phyloP scores from a whole-genome alignment of 208 protist species.

The Acanthamoeba castellanii region DNA sequence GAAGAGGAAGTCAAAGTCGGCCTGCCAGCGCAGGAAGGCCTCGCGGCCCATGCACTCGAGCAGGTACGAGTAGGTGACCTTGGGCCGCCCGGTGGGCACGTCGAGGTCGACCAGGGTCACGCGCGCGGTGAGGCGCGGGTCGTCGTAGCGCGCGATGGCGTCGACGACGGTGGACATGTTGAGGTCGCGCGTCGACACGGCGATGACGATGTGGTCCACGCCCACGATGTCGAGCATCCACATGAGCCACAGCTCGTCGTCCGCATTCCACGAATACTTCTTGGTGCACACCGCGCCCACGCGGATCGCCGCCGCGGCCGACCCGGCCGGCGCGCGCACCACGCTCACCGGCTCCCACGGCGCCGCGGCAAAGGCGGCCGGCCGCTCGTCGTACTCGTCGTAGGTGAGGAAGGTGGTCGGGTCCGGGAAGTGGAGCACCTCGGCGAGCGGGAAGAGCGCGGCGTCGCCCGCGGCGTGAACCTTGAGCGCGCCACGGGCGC shows the following conservation, averaged over 20 bases:
- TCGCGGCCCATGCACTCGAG: not conserved
- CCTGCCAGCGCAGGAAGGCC: slow-evolving; percentile 29
- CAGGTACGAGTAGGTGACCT: not conserved
- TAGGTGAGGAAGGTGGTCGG: not conserved
- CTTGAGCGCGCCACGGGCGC: not conserved
- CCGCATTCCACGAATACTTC: slow-evolving; percentile 9
- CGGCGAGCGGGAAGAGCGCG: not conserved
- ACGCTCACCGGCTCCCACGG: too few relatives aligned
- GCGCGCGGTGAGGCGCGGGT: not conserved
- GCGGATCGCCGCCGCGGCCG: not conserved
- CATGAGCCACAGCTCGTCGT: slow-evolving; percentile 24
- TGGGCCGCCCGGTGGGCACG: not conserved
- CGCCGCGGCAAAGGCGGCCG: not conserved
- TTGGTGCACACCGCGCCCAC: not conserved
- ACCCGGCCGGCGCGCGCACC: not conserved
- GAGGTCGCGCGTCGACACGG: not conserved
- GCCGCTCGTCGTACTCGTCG: not conserved
- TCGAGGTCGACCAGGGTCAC: slow-evolving; percentile 9
- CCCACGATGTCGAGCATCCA: too few relatives aligned
- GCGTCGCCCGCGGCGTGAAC: not conserved
- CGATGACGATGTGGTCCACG: too few relatives aligned
- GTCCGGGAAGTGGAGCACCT: not conserved
- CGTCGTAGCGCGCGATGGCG: not conserved
- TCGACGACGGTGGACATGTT: not conserved
- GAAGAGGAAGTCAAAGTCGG: slow-evolving; percentile 7